Conservation (phyloP, 2,329 filamentous ascomycete genomes). For the Fusarium luffae region DNA sequence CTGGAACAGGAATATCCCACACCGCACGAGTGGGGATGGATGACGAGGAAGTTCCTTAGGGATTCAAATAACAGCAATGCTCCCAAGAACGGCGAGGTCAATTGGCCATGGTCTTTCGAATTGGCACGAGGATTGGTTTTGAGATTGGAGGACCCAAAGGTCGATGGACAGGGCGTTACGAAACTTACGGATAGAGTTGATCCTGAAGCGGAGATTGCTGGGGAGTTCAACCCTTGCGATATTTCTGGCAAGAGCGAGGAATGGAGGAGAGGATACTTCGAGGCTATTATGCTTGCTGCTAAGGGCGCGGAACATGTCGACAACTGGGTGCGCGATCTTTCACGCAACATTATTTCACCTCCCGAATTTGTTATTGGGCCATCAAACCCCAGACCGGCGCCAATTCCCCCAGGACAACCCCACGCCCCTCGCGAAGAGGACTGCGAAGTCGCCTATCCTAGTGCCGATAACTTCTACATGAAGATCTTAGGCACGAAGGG, state of each 20-base stretch:
- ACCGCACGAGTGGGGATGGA: slow-evolving; percentile 82
- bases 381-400: slow-evolving; percentile 82
- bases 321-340: slow-evolving; percentile 78
- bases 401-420: slow-evolving; percentile 72
- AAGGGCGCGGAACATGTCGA: slow-evolving; percentile 84
- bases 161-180: slow-evolving; percentile 74
- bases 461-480: slow-evolving; percentile 82
- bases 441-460: slow-evolving; percentile 74
- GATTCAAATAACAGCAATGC: slow-evolving; percentile 70
- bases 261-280: slow-evolving; percentile 88
- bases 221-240: slow-evolving; percentile 72
- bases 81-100: slow-evolving; percentile 62
- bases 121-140: slow-evolving; percentile 69
- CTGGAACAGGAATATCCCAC: slow-evolving; percentile 82
- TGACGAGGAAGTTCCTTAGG: slow-evolving; percentile 75
- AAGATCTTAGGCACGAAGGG: slow-evolving; percentile 84
- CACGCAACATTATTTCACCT: slow-evolving; percentile 73
- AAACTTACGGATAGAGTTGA: slow-evolving; percentile 72
- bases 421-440: slow-evolving; percentile 78
- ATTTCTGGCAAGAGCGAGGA: slow-evolving; percentile 79
- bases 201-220: slow-evolving; percentile 73
- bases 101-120: slow-evolving; percentile 76
- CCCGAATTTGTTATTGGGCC: slow-evolving; percentile 81
- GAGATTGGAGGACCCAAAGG: slow-evolving; percentile 74
- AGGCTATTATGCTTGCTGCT: slow-evolving; percentile 81